A percentile compares a stretch with the other conserved stretches of the same genome.
phyloP scores from a whole-genome alignment of 768 basidiomycete genomes.

The Suillus luteus region DNA sequence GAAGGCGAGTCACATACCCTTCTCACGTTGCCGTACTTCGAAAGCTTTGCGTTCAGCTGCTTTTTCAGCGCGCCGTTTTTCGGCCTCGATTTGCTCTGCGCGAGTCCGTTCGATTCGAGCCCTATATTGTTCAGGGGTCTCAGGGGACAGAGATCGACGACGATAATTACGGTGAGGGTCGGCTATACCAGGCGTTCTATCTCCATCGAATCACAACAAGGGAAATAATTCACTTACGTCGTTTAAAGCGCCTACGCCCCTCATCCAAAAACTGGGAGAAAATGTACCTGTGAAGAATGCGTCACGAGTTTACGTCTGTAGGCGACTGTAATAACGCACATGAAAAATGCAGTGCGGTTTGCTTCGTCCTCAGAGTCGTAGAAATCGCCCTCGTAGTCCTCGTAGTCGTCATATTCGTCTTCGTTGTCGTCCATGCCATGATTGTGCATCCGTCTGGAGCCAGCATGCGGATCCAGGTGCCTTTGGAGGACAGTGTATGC shows the following conservation, averaged over 20 bases:
- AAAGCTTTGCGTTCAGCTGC: constrained; percentile 49
- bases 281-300: constrained; percentile 41
- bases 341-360: constrained; percentile 44
- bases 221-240: constrained; percentile 29
- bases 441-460: constrained; percentile 20
- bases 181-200: constrained; percentile 16
- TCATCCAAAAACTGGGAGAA: constrained; percentile 49
- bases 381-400: constrained; percentile 33
- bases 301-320: constrained; percentile 11
- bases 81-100: constrained; percentile 57
- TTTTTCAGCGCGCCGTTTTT: constrained; percentile 53
- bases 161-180: constrained; percentile 25
- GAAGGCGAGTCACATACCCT: constrained; percentile 38
- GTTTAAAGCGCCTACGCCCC: constrained; percentile 27
- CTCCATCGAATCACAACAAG: constrained; percentile 12
- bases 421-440: constrained; percentile 39
- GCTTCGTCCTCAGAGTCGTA: constrained; percentile 35
- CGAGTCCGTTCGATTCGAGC: constrained; percentile 50
- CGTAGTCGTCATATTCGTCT: constrained; percentile 36
- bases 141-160: constrained; percentile 29
- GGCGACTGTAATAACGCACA: constrained; percentile 35
- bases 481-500: constrained; percentile 65
- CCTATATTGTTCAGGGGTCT: constrained; percentile 54
- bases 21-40: constrained; percentile 49
- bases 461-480: constrained; percentile 46